A percentile compares a stretch with the other conserved stretches of the same genome.
Conservation (phyloP, 169 alveolate genomes). For the Eimeria acervulina region DNA sequence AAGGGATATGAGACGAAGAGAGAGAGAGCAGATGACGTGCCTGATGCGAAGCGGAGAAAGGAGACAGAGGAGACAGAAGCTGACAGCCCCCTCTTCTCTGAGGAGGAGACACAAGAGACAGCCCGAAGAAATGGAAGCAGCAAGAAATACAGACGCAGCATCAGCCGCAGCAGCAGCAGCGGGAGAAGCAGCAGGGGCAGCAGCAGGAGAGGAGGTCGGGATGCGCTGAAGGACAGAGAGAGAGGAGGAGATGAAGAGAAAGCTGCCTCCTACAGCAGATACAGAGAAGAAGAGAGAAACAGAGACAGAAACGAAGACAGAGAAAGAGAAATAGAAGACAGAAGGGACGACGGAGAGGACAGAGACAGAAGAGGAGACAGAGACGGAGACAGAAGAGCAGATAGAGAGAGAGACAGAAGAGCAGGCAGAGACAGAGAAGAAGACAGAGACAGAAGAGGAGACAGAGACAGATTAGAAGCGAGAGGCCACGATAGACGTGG, state of each 20-base stretch:
- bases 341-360: neutral
- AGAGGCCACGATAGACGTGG: neutral
- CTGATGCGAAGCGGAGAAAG: neutral
- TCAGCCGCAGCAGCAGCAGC: slow-evolving; percentile 30
- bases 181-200: slow-evolving; percentile 30
- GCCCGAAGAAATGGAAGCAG: neutral
- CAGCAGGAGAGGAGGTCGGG: neutral
- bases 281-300: neutral
- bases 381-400: no score
- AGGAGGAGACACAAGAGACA: slow-evolving; percentile 5
- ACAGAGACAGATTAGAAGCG: neutral
- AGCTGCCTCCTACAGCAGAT: neutral
- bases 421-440: neutral
- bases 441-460: neutral
- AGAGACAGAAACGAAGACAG: no score
- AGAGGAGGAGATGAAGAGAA: neutral
- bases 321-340: neutral
- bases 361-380: neutral
- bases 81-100: slow-evolving; percentile 33
- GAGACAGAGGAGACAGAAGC: neutral
- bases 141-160: neutral
- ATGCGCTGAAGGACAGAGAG: neutral
- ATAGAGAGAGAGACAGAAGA: neutral
- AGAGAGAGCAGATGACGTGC: neutral
- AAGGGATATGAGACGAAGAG: neutral